phyloP scores from a whole-genome alignment of 495 filamentous ascomycete species.

The Aspergillus indologenus region DNA sequence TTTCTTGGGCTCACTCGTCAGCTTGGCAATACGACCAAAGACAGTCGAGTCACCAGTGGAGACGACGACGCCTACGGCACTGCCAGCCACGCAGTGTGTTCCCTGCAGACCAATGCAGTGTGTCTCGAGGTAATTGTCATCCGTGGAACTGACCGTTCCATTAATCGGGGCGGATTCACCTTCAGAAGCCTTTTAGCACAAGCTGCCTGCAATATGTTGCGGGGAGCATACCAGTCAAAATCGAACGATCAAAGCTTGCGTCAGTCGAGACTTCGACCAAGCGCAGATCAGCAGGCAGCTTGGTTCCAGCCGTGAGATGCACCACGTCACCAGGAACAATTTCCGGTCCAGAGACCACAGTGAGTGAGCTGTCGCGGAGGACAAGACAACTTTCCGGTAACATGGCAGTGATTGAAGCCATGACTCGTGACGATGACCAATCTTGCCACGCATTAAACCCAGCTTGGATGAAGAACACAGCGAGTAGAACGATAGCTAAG shows the following conservation, averaged over 20 bases:
- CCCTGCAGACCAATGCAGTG: conserved; percentile 65
- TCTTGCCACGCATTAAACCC: conserved; percentile 65
- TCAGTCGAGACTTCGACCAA: conserved; percentile 60
- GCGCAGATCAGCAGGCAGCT: conserved; percentile 67
- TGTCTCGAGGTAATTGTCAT: conserved; percentile 72
- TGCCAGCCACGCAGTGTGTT: conserved; percentile 61
- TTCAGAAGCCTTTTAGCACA: conserved; percentile 15
- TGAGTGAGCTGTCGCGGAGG: conserved; percentile 49
- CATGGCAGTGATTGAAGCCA: conserved; percentile 63
- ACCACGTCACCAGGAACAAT: conserved; percentile 67
- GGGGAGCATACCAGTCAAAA: conserved; percentile 57
- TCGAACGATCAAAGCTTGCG: conserved; percentile 63
- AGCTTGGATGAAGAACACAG: conserved; percentile 68
- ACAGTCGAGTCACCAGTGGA: conserved; percentile 56
- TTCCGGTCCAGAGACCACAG: conserved; percentile 44
- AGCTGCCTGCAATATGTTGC: neutral
- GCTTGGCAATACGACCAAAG: conserved; percentile 62
- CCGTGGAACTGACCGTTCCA: conserved; percentile 54
- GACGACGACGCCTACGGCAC: conserved; percentile 56
- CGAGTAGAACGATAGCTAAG: conserved; percentile 60
- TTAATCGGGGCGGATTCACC: conserved; percentile 58
- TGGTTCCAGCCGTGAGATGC: conserved; percentile 60
- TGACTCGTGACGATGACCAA: conserved; percentile 59
- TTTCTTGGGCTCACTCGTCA: conserved; percentile 57
- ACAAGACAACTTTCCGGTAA: conserved; percentile 61